Percentiles rank a stretch among this genome's conserved stretches.
Conservation (phyloP, 2,329 filamentous ascomycete species). For the Cladosporium velox region DNA sequence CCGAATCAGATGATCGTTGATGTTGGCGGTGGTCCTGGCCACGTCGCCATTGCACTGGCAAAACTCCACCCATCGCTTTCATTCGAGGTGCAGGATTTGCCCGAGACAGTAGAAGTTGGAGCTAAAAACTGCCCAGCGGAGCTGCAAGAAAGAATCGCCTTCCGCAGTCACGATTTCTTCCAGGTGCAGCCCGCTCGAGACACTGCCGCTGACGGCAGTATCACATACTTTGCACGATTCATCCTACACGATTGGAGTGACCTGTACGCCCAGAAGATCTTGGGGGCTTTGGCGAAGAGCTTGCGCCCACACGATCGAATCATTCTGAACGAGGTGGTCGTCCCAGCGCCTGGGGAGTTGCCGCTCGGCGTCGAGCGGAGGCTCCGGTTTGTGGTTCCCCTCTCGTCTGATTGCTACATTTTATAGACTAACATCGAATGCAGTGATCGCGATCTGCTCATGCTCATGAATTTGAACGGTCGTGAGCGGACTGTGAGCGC, state of each 20-base stretch:
- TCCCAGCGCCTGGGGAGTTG: constrained; percentile 20
- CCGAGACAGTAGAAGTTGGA: constrained; percentile 29
- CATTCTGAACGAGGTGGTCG: constrained; percentile 30
- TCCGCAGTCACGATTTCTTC: constrained; percentile 4
- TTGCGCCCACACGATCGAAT: constrained; percentile 29
- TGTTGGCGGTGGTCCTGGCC: constrained; percentile 30
- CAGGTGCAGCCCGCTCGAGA: background rate
- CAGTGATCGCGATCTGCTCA: constrained; percentile 29
- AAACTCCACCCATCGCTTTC: constrained; percentile 25
- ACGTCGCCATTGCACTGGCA: constrained; percentile 29
- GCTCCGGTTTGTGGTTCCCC: constrained; percentile 15
- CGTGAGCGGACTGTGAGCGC: constrained; percentile 27
- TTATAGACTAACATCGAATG: background rate
- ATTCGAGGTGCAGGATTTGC: constrained; percentile 30
- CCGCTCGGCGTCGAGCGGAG: constrained; percentile 23
- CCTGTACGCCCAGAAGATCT: constrained; percentile 26
- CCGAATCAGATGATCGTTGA: constrained; percentile 23
- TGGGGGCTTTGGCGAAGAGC: constrained; percentile 25
- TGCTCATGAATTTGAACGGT: constrained; percentile 31
- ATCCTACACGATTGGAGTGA: constrained; percentile 35
- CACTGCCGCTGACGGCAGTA: background rate
- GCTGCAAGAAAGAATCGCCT: constrained; percentile 23
- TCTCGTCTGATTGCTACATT: background rate
- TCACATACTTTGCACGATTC: constrained; percentile 29
- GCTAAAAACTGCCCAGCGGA: constrained; percentile 26